Base-by-base conservation (phyloP, 1,284 basidiomycete species). In the Microbotryum scabiosae region DNA sequence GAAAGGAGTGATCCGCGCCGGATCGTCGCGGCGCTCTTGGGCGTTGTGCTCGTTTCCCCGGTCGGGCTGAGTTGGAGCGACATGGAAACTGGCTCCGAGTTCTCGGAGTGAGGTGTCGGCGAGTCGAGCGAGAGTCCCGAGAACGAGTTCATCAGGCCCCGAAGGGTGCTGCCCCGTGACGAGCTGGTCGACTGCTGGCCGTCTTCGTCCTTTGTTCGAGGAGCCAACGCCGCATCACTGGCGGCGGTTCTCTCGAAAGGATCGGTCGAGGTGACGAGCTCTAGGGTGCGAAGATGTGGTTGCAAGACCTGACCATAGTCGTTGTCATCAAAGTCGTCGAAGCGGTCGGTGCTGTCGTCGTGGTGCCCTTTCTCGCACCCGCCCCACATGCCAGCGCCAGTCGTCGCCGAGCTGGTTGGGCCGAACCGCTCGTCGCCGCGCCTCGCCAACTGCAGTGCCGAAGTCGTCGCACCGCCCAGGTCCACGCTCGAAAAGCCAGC, bases 1-100 rank as follows among this genome's bases (percentile, higher is more conserved):
- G 63, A 61, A 32, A 64, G 56, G n/a, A 50, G 21, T 8, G 59
- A 61, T 0, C 48, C 51, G 9, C 21, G 44, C 32, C 59, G 62
- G 36, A 63, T 32, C 2, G 62, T 63, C 7, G 47, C 21, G 8
- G 49, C 51, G 25, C 46, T 56, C 20, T 20, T 32, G 20, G 10
- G 21, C 8, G 36, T 25, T 3, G 45, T 43, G 20, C 32, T 52
- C 10, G n/a, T 7, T 6, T 53, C 55, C 1, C 26, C 7, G 43
- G 21, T 51, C 36, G n/a, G 18, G 44, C 12, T 21, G 14, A 12
- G 12, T n/a, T 4, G 25, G 25, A 18, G 36, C 36, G 36, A 41
- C 36, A 41, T 41, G 12, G 36, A 41, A 21, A 26, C 52, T 43
- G 44, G 16, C 14, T 43, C 53, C 23, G 43, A 21, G 47, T 12